Evolutionary conservation across 495 filamentous ascomycete species (phyloP).

Genomic region (Collariella sp.): DNA sequence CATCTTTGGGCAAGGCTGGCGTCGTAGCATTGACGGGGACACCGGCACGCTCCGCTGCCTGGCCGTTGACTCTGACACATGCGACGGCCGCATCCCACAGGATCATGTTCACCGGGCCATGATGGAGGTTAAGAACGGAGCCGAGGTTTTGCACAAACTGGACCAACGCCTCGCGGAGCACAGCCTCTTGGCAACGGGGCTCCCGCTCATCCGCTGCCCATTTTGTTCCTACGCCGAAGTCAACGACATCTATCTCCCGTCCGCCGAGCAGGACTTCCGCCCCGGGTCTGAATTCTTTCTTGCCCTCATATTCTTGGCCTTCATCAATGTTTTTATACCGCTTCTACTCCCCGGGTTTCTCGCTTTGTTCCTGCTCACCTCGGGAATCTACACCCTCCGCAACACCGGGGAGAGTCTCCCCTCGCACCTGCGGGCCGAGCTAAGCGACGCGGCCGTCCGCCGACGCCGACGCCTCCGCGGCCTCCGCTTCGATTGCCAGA

Average conservation of each 20-base stretch:
- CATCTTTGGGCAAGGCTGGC: constrained; percentile 88
- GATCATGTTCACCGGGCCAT: constrained; percentile 65
- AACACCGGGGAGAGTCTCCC: constrained; percentile 29
- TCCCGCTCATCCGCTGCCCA: constrained; percentile 77
- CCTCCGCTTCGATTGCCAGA: constrained; percentile 65
- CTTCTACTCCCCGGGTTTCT: constrained; percentile 44
- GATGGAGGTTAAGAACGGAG: constrained; percentile 54
- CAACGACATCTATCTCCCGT: constrained; percentile 64
- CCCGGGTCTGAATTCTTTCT: constrained; percentile 42
- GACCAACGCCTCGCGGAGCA: constrained; percentile 70
- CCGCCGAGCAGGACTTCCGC: constrained; percentile 36
- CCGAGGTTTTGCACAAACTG: constrained; percentile 59
- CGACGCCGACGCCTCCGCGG: constrained; percentile 54
- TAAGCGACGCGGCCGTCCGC: constrained; percentile 49
- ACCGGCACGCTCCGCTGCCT: constrained; percentile 70
- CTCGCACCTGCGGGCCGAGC: constrained; percentile 32
- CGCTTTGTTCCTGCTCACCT: constrained; percentile 30
- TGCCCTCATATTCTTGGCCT: constrained; percentile 37
- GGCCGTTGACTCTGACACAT: constrained; percentile 60
- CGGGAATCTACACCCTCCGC: constrained; percentile 28
- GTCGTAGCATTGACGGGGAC: constrained; percentile 61
- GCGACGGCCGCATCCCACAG: constrained; percentile 60
- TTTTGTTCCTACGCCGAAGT: constrained; percentile 88
- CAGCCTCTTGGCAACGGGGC: constrained; percentile 55
- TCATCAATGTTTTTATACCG: constrained; percentile 40